Evolutionary conservation across 108 stramenopile species (phyloP).

Genomic region (Cyclotella sp.): DNA sequence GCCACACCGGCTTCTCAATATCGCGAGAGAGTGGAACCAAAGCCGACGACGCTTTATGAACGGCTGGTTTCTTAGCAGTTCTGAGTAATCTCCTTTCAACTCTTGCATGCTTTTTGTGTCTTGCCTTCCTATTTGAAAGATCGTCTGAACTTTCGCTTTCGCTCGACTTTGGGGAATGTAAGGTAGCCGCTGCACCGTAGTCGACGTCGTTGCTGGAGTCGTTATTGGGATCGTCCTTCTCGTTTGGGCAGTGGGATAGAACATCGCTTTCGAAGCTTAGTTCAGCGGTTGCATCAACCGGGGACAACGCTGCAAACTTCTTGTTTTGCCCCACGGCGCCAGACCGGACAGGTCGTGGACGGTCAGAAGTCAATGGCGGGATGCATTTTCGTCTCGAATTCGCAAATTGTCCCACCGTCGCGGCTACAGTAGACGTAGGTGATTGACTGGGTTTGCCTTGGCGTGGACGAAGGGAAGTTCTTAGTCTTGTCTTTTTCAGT

Average conservation of each 20-base stretch:
- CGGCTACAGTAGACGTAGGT: constrained; percentile 42
- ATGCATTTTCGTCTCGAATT: constrained; percentile 11
- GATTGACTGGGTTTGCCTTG: constrained; percentile 11
- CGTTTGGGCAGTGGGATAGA: not conserved
- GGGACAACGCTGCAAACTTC: constrained; percentile 26
- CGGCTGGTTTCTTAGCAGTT: constrained; percentile 24
- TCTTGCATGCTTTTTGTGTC: constrained; percentile 25
- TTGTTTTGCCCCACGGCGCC: constrained; percentile 42
- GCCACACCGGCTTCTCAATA: constrained; percentile 41
- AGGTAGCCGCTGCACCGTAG: not conserved
- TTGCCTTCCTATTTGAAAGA: not conserved
- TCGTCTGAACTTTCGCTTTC: constrained; percentile 12
- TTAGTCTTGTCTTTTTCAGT: not conserved
- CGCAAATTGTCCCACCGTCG: constrained; percentile 25
- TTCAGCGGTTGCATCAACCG: constrained; percentile 2
- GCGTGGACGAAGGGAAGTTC: not conserved
- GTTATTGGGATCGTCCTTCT: constrained; percentile 1
- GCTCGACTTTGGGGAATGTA: constrained; percentile 1
- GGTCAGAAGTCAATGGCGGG: constrained; percentile 11
- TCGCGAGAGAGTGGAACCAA: constrained; percentile 35
- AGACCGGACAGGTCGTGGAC: constrained; percentile 31
- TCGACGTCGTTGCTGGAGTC: not conserved
- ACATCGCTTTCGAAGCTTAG: not conserved
- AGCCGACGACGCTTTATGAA: constrained; percentile 27
- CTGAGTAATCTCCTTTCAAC: constrained; percentile 40